These are phyloP conservation scores for Populus davidiana DNA, from an alignment of 345 rosid species.

Conservation along the genomic window DNA sequence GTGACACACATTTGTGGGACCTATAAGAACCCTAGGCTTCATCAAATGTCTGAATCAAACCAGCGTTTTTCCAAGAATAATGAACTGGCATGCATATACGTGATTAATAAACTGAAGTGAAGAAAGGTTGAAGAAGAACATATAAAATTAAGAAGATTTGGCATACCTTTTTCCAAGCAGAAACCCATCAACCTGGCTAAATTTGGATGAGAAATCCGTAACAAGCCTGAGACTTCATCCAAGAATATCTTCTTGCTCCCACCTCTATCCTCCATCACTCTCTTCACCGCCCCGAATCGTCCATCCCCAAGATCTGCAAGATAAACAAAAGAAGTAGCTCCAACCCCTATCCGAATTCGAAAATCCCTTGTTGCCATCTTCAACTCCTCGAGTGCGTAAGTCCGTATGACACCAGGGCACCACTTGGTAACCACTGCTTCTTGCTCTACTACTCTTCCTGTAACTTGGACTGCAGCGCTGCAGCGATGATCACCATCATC, in stretches of 20 bases:
- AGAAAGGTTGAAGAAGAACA: not conserved
- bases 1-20: no score
- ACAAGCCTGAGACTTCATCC: slow-evolving; percentile 52
- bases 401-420: slow-evolving; percentile 25
- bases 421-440: not conserved
- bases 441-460: not conserved
- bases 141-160: not conserved
- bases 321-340: slow-evolving; percentile 47
- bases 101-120: no score
- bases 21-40: no score
- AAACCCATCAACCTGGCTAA: slow-evolving; percentile 48
- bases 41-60: no score
- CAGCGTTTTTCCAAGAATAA: no score
- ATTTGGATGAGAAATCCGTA: slow-evolving; percentile 49
- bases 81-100: no score
- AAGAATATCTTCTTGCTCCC: slow-evolving; percentile 49
- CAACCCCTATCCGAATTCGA: slow-evolving; percentile 35
- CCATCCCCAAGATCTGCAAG: slow-evolving; percentile 49
- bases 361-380: slow-evolving; percentile 42
- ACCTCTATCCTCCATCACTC: slow-evolving; percentile 48
- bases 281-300: slow-evolving; percentile 44
- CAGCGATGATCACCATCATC: no score
- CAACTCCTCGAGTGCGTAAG: slow-evolving; percentile 43
- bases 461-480: no score
- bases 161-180: slow-evolving; percentile 45